Evolutionary conservation across 1,139 yeast species (phyloP).

Genomic region (Pneumocystis jirovecii): DNA sequence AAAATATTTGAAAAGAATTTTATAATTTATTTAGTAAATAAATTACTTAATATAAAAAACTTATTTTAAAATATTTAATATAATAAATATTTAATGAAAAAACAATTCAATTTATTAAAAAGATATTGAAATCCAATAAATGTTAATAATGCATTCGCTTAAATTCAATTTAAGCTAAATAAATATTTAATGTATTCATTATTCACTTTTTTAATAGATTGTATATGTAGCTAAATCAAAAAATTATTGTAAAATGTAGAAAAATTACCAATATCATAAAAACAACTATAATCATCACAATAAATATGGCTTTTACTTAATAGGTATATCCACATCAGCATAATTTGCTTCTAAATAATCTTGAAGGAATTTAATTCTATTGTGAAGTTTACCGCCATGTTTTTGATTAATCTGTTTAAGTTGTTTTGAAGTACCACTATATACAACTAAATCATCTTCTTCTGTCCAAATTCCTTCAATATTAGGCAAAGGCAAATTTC

Average conservation of each 20-base stretch:
- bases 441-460: conserved; percentile 5
- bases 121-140: too few relatives aligned
- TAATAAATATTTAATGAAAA: too few relatives aligned
- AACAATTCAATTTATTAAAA: too few relatives aligned
- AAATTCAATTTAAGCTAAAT: neutral
- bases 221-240: too few relatives aligned
- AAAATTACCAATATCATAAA: neutral
- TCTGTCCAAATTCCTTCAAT: conserved; percentile 8
- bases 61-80: too few relatives aligned
- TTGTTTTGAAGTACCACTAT: neutral
- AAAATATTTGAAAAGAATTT: neutral
- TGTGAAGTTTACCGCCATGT: neutral
- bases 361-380: neutral
- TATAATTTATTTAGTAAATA: neutral
- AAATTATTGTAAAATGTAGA: neutral
- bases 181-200: neutral
- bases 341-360: neutral
- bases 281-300: neutral
- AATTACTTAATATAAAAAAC: too few relatives aligned
- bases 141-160: too few relatives aligned
- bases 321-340: neutral
- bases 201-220: too few relatives aligned
- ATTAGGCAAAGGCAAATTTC: conserved; percentile 5
- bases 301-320: neutral
- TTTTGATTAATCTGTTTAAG: neutral